Percentiles rank a stretch among this genome's conserved stretches.
Evolutionary conservation across 1,139 yeast genomes (phyloP).

Genomic region (Blastobotrys elegans): DNA sequence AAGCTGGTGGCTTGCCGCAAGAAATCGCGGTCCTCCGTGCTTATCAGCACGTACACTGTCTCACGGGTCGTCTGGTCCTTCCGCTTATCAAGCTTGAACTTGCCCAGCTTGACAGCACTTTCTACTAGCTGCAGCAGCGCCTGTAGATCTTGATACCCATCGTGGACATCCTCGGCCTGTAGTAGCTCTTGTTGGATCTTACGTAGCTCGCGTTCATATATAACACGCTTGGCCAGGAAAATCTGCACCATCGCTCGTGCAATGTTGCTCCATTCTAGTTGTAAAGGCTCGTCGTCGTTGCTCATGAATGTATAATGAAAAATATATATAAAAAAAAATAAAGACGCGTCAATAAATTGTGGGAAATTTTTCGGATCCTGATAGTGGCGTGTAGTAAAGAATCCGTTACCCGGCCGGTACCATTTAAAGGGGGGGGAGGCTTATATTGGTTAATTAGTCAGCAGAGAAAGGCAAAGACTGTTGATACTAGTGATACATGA

Average conservation of each 20-base stretch:
- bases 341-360: too few species aligned
- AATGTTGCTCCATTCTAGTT: constrained; percentile 3
- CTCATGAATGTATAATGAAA: too few species aligned
- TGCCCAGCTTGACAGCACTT: constrained; percentile 22
- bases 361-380: too few species aligned
- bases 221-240: constrained; percentile 4
- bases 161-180: not conserved
- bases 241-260: constrained; percentile 12
- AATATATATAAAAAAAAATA: too few species aligned
- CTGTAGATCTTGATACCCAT: not conserved
- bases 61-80: constrained; percentile 19
- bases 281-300: too few species aligned
- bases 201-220: constrained; percentile 2
- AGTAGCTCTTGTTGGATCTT: not conserved
- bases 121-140: constrained; percentile 10
- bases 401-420: too few species aligned
- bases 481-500: too few species aligned
- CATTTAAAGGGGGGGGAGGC: too few species aligned
- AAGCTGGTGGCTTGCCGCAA: constrained; percentile 22
- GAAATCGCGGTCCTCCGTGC: constrained; percentile 12
- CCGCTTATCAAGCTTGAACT: constrained; percentile 10
- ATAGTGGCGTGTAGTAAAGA: too few species aligned
- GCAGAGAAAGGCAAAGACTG: too few species aligned
- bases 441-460: too few species aligned
- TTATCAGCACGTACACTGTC: constrained; percentile 18